phyloP scores from a whole-genome alignment of 257 asterid species.

The Solanum acaule region DNA sequence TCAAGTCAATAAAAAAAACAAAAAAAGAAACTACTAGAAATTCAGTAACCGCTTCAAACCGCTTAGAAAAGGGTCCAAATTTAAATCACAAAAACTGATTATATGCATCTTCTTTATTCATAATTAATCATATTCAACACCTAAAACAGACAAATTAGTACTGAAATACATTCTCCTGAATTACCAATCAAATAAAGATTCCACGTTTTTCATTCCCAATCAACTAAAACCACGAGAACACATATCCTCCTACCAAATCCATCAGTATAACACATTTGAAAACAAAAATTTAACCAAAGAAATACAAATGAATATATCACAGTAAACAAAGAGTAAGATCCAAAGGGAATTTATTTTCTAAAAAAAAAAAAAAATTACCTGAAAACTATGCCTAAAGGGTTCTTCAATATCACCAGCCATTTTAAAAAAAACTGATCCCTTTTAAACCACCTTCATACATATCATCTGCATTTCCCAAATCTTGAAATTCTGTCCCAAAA shows the following conservation, averaged over 20 bases:
- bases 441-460: neutral
- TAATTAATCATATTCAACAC: neutral
- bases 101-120: neutral
- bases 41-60: neutral
- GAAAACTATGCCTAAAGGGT: conserved; percentile 45
- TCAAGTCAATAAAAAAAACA: neutral
- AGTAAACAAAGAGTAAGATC: conserved; percentile 4
- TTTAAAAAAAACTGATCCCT: conserved; percentile 1
- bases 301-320: neutral
- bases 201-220: neutral
- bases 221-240: neutral
- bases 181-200: neutral
- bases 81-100: neutral
- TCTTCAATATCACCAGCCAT: conserved; percentile 78
- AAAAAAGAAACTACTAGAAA: neutral
- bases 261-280: neutral
- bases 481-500: neutral
- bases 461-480: neutral
- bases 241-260: neutral
- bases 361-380: conserved; percentile 35
- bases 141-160: neutral
- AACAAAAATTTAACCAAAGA: neutral
- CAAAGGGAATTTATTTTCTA: neutral
- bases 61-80: neutral
- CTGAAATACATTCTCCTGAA: neutral